These are phyloP conservation scores for Suillus subaureus DNA, from an alignment of 768 basidiomycete species.

Conservation along the genomic window DNA sequence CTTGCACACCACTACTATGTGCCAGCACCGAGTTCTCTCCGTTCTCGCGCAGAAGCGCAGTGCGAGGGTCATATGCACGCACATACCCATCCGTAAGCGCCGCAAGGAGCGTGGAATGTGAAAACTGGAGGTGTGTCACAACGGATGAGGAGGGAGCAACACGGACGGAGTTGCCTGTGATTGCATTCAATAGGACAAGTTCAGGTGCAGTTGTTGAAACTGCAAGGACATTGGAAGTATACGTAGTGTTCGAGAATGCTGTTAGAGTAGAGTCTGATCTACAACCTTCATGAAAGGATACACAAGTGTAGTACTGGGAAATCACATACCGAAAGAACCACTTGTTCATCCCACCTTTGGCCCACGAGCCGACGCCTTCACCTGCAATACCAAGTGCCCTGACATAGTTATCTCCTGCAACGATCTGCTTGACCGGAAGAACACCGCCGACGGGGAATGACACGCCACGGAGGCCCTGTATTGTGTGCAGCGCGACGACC, in stretches of 20 bases:
- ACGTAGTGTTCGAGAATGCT: slow-evolving; percentile 48
- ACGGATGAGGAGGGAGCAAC: slow-evolving; percentile 58
- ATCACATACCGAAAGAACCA: slow-evolving; percentile 71
- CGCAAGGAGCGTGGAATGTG: slow-evolving; percentile 63
- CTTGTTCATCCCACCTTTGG: slow-evolving; percentile 83
- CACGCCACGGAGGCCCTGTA: slow-evolving; percentile 66
- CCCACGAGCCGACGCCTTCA: slow-evolving; percentile 75
- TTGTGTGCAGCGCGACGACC: slow-evolving; percentile 68
- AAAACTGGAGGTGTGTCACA: slow-evolving; percentile 65
- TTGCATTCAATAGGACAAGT: slow-evolving; percentile 69
- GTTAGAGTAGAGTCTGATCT: slow-evolving; percentile 40
- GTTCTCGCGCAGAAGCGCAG: slow-evolving; percentile 50
- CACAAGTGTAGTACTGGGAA: slow-evolving; percentile 20
- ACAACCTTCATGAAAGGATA: slow-evolving; percentile 32
- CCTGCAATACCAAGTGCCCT: slow-evolving; percentile 61
- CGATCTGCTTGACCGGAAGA: slow-evolving; percentile 72
- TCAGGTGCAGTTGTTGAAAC: slow-evolving; percentile 62
- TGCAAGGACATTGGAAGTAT: slow-evolving; percentile 58
- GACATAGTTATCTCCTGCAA: slow-evolving; percentile 79
- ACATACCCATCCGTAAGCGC: slow-evolving; percentile 76
- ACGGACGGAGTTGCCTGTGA: slow-evolving; percentile 66
- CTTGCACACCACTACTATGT: slow-evolving; percentile 81
- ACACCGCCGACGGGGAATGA: slow-evolving; percentile 71
- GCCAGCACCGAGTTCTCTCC: slow-evolving; percentile 67
- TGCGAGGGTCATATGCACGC: slow-evolving; percentile 70